These are phyloP conservation scores for Candida insectorum DNA, from an alignment of 805 yeast genomes.

Conservation along the genomic window DNA sequence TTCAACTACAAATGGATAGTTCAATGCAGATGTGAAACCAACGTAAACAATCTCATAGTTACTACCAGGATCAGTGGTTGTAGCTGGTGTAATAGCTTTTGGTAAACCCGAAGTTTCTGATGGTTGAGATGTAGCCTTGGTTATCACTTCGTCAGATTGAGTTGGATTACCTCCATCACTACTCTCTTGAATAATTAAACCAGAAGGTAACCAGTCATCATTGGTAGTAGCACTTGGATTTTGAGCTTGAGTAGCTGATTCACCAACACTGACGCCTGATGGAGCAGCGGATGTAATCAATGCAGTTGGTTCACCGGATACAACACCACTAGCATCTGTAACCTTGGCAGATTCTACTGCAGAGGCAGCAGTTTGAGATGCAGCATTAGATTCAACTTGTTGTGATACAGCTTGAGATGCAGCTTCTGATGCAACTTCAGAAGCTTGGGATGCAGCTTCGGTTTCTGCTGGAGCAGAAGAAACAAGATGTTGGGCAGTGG, in stretches of 20 bases:
- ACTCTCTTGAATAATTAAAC: conserved; percentile 23
- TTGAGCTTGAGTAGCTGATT: conserved; percentile 6
- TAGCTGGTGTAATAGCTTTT: conserved; percentile 71
- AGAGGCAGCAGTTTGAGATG: conserved; percentile 1
- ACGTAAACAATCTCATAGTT: conserved; percentile 58
- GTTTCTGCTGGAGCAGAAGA: conserved; percentile 6
- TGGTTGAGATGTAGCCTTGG: conserved; percentile 26
- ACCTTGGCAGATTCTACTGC: conserved; percentile 2
- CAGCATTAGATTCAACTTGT: conserved; percentile 1
- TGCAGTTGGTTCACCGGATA: too few species aligned
- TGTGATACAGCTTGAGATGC: too few species aligned
- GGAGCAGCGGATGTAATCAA: neutral
- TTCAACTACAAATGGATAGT: conserved; percentile 78
- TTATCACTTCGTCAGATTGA: conserved; percentile 30
- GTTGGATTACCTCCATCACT: conserved; percentile 12
- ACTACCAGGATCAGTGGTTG: conserved; percentile 43
- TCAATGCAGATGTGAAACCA: conserved; percentile 76
- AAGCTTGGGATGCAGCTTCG: conserved; percentile 1
- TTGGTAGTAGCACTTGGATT: conserved; percentile 13
- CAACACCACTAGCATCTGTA: too few species aligned
- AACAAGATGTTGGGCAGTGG: too few species aligned
- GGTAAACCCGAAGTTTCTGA: conserved; percentile 54
- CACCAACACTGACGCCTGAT: conserved; percentile 1
- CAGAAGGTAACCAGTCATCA: conserved; percentile 35
- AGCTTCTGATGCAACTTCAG: conserved; percentile 3